These are phyloP conservation scores for Dictyophora rubrovolvata DNA, from an alignment of 768 basidiomycete genomes.

Conservation along the genomic window DNA sequence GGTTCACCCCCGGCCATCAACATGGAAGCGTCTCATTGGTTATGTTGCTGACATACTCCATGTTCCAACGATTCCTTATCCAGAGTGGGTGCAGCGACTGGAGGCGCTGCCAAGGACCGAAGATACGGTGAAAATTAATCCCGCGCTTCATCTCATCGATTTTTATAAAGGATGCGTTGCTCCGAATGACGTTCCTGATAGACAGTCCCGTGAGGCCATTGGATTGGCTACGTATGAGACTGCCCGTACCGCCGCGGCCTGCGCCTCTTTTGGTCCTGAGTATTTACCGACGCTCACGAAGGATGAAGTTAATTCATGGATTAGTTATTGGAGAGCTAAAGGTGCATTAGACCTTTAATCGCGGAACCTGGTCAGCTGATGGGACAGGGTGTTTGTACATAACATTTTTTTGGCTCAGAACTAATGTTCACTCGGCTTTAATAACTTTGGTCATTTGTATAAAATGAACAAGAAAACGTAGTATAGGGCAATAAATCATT, in stretches of 20 bases:
- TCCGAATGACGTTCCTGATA: slow-evolving; percentile 4
- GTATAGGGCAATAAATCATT: too few relatives aligned
- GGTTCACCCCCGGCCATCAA: slow-evolving; percentile 17
- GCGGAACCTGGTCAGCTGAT: background rate
- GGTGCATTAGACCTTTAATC: background rate
- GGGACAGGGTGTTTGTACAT: too few relatives aligned
- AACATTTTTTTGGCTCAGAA: too few relatives aligned
- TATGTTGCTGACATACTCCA: slow-evolving; percentile 14
- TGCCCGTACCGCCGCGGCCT: slow-evolving; percentile 4
- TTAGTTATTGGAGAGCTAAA: slow-evolving; percentile 6
- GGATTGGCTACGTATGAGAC: slow-evolving; percentile 7
- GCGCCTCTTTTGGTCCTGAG: slow-evolving; percentile 4
- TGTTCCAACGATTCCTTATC: slow-evolving; percentile 21
- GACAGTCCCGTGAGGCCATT: background rate
- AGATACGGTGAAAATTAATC: slow-evolving; percentile 10
- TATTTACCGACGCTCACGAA: background rate
- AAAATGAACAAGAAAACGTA: too few relatives aligned
- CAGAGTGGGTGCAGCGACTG: slow-evolving; percentile 21
- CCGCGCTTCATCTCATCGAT: slow-evolving; percentile 21
- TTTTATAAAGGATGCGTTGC: slow-evolving; percentile 18
- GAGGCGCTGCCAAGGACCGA: slow-evolving; percentile 14
- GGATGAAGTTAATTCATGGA: slow-evolving; percentile 1
- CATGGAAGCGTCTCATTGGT: slow-evolving; percentile 23
- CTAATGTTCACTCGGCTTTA: too few relatives aligned
- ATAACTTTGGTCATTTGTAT: too few relatives aligned